Conservation (phyloP, 345 rosid species). For the Bruguiera parviflora region DNA sequence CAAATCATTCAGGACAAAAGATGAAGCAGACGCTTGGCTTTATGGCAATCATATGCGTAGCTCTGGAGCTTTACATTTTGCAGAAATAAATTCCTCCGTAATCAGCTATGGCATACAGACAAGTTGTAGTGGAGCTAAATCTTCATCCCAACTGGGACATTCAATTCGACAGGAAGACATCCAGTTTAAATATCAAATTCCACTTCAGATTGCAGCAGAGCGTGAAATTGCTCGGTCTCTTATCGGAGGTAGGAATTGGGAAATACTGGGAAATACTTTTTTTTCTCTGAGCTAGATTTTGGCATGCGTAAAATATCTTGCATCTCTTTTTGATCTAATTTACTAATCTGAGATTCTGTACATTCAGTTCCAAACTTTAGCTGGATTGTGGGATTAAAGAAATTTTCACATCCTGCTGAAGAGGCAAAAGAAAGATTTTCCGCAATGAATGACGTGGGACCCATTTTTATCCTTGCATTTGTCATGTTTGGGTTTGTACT, state of each 20-base stretch:
- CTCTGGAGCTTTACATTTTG: constrained; percentile 77
- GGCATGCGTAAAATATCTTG: background rate
- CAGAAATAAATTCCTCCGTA: constrained; percentile 44
- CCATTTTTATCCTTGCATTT: constrained; percentile 80
- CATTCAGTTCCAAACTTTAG: constrained; percentile 56
- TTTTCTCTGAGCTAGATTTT: background rate
- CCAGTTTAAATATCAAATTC: constrained; percentile 76
- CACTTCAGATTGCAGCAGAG: constrained; percentile 88
- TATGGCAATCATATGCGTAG: constrained; percentile 48
- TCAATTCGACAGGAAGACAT: constrained; percentile 47
- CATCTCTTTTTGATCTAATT: background rate
- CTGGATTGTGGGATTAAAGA: constrained; percentile 77
- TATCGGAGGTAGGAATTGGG: constrained; percentile 49
- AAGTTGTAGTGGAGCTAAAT: constrained; percentile 54
- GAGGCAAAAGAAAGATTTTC: constrained; percentile 18
- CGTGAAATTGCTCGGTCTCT: constrained; percentile 87
- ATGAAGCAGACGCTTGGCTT: constrained; percentile 69
- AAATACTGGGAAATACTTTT: no score
- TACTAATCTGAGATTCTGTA: constrained; percentile 9
- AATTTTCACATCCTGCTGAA: constrained; percentile 75
- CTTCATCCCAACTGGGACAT: constrained; percentile 22
- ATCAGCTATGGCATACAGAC: constrained; percentile 84
- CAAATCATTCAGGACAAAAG: constrained; percentile 42
- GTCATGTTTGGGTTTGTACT: constrained; percentile 88
- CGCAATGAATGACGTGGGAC: constrained; percentile 49